These are phyloP conservation scores for Lyophyllum shimeji DNA, from an alignment of 768 basidiomycete genomes.

Conservation along the genomic window DNA sequence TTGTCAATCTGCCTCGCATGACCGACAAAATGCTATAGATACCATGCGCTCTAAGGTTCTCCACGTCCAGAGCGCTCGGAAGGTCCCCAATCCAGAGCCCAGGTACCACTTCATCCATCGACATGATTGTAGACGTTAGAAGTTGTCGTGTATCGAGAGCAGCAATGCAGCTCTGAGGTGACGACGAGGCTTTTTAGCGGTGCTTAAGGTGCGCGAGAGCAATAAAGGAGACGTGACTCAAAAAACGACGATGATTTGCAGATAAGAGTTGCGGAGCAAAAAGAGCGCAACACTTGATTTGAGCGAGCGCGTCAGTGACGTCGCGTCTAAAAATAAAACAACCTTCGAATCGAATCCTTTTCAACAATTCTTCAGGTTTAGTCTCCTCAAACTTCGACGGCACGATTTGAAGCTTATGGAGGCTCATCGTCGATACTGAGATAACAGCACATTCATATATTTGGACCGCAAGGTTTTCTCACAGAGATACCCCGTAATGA, in stretches of 20 bases:
- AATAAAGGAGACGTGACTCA: not conserved
- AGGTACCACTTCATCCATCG: constrained; percentile 78
- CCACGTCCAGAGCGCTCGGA: constrained; percentile 61
- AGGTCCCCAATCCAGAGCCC: constrained; percentile 87
- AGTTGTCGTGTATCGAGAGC: not conserved
- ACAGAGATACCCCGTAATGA: too few relatives aligned
- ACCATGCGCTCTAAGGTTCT: constrained; percentile 62
- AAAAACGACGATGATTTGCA: not conserved
- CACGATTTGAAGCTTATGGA: not conserved
- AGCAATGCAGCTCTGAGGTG: too few relatives aligned
- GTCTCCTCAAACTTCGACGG: not conserved
- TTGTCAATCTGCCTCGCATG: constrained; percentile 66
- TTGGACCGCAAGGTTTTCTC: too few relatives aligned
- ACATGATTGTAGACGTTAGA: not conserved
- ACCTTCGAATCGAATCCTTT: not conserved
- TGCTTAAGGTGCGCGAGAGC: too few relatives aligned
- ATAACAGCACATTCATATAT: too few relatives aligned
- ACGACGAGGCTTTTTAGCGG: too few relatives aligned
- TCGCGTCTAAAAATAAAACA: not conserved
- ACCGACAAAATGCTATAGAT: constrained; percentile 75
- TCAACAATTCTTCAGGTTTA: not conserved
- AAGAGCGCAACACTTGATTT: not conserved
- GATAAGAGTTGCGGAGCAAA: not conserved
- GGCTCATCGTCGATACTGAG: too few relatives aligned
- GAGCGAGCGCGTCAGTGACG: not conserved